These are phyloP conservation scores for Spatholobus suberectus DNA, from an alignment of 306 rosid species.

Conservation along the genomic window DNA sequence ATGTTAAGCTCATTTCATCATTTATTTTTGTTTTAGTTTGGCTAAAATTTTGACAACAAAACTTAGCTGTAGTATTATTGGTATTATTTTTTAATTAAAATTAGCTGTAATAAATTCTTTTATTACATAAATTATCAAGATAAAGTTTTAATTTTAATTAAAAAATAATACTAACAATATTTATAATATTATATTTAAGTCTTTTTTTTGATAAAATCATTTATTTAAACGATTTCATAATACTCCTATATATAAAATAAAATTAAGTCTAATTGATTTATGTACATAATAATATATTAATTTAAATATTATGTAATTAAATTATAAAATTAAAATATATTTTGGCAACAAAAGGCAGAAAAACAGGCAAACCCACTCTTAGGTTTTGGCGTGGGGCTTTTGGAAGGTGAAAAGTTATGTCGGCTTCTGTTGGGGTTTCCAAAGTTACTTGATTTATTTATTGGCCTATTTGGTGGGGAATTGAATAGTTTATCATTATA, in stretches of 20 bases:
- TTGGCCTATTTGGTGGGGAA: neutral
- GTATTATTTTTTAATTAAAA: too few relatives aligned
- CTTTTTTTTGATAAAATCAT: neutral
- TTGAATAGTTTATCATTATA: neutral
- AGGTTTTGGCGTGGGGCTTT: neutral
- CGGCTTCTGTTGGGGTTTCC: constrained; percentile 30
- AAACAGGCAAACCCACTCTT: constrained; percentile 18
- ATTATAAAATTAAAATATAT: neutral
- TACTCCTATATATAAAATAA: neutral
- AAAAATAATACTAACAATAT: too few relatives aligned
- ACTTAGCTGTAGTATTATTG: too few relatives aligned
- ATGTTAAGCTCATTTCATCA: neutral
- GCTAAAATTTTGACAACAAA: neutral
- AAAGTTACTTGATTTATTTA: neutral
- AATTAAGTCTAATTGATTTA: neutral
- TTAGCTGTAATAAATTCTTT: too few relatives aligned
- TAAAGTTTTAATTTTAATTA: too few relatives aligned
- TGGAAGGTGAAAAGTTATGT: constrained; percentile 45
- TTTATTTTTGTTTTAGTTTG: neutral
- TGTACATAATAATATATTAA: neutral
- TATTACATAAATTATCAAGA: too few relatives aligned
- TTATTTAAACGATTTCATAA: neutral
- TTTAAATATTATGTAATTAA: too few relatives aligned
- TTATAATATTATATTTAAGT: too few relatives aligned
- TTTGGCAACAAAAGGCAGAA: constrained; percentile 31